phyloP scores from a whole-genome alignment of 352 stramenopile species.

The Globisporangium megalacanthum region DNA sequence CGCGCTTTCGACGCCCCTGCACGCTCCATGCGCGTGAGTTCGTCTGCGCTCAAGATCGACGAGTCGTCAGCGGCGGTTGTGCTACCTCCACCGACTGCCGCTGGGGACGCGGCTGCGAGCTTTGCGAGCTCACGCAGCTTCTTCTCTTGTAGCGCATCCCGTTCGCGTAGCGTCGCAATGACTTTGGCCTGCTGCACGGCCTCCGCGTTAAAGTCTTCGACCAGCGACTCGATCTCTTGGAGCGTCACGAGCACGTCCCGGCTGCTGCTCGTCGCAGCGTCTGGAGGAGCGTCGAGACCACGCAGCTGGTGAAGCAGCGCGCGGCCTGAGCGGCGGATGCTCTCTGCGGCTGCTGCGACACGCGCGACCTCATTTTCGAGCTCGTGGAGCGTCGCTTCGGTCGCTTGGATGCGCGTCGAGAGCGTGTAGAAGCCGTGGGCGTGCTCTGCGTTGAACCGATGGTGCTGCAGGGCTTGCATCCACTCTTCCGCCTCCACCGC shows the following conservation, averaged over 20 bases:
- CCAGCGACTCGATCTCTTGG: constrained; percentile 32
- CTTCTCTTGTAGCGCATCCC: constrained; percentile 22
- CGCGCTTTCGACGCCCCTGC: constrained; percentile 18
- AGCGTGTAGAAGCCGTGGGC: constrained; percentile 33
- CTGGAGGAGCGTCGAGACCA: constrained; percentile 11
- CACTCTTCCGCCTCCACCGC: constrained; percentile 44
- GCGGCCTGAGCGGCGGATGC: constrained; percentile 12
- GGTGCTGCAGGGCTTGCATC: constrained; percentile 64
- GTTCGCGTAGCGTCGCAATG: constrained; percentile 26
- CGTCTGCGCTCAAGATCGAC: constrained; percentile 9
- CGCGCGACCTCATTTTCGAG: constrained; percentile 12
- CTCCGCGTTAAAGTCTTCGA: constrained; percentile 55
- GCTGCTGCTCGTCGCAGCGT: constrained; percentile 2
- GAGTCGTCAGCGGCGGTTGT: constrained; percentile 14
- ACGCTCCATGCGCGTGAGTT: constrained; percentile 17
- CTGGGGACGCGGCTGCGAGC: constrained; percentile 12
- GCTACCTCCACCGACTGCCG: not conserved
- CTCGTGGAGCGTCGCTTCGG: constrained; percentile 22
- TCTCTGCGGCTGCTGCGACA: constrained; percentile 3
- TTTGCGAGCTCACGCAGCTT: constrained; percentile 25
- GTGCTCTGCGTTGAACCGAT: constrained; percentile 58
- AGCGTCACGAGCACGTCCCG: constrained; percentile 23
- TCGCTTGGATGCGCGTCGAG: constrained; percentile 28
- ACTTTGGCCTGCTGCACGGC: constrained; percentile 38
- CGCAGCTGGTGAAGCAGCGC: constrained; percentile 16